Percentiles rank a stretch among this genome's conserved stretches.
Conservation (phyloP, 441 rosid species). For the Adansonia grandidieri region DNA sequence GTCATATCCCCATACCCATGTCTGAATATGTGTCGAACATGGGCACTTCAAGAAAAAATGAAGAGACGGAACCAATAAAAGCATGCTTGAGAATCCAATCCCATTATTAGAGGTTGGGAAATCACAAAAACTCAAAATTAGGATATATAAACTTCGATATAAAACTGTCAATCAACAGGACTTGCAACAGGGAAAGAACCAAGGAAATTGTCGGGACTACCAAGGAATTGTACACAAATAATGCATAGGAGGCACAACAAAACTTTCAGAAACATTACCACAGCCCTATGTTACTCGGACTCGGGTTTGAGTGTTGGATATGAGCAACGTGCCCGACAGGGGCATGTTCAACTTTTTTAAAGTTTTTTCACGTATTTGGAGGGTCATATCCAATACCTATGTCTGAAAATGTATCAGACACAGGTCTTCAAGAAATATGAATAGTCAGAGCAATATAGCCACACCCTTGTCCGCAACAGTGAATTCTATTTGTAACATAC, state of each 20-base stretch:
- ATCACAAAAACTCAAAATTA: background rate
- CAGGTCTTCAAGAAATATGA: too few relatives aligned
- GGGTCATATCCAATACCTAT: too few relatives aligned
- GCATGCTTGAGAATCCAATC: background rate
- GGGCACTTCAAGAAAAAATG: too few relatives aligned
- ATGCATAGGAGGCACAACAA: background rate
- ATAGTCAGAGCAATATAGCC: too few relatives aligned
- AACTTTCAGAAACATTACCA: background rate
- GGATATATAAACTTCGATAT: background rate
- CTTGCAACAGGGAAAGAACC: background rate
- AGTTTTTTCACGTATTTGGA: too few relatives aligned
- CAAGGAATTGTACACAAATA: background rate
- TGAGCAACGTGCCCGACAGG: too few relatives aligned
- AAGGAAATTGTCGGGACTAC: background rate
- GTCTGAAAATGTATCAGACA: background rate
- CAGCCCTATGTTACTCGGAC: too few relatives aligned
- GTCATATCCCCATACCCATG: too few relatives aligned
- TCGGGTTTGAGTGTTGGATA: too few relatives aligned
- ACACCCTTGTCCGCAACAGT: too few relatives aligned
- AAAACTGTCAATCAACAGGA: background rate
- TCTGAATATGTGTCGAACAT: too few relatives aligned
- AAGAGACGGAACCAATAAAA: background rate
- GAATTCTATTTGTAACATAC: constrained; percentile 41
- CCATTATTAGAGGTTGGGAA: background rate
- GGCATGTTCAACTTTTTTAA: too few relatives aligned